These are phyloP conservation scores for Calonectria hongkongensis DNA, from an alignment of 2,329 filamentous ascomycete genomes.

Conservation along the genomic window DNA sequence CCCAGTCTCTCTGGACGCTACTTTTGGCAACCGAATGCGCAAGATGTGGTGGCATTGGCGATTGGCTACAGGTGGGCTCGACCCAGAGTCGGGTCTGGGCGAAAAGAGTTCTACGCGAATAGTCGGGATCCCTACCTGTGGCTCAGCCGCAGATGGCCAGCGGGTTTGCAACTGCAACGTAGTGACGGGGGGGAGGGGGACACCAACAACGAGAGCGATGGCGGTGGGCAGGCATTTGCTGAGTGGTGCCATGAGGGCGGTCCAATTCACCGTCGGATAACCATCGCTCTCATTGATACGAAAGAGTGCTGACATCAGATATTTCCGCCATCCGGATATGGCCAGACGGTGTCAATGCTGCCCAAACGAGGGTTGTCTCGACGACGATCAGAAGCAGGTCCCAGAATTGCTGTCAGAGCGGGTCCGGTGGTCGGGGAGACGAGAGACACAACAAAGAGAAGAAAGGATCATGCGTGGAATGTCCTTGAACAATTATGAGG, in stretches of 20 bases:
- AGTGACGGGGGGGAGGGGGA: conserved; percentile 25
- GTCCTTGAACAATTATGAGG: conserved; percentile 4
- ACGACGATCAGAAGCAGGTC: conserved; percentile 34
- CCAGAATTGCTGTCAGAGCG: conserved; percentile 18
- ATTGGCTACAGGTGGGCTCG: conserved; percentile 37
- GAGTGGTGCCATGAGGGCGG: conserved; percentile 31
- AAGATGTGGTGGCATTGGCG: conserved; percentile 36
- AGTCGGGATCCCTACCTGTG: conserved; percentile 12
- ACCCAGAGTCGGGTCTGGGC: conserved; percentile 26
- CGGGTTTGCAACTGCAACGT: conserved; percentile 26
- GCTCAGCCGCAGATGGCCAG: conserved; percentile 36
- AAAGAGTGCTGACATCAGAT: conserved; percentile 47
- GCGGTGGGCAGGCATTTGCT: neutral
- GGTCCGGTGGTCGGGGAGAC: conserved; percentile 4
- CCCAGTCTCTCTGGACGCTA: conserved; percentile 40
- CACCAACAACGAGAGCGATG: conserved; percentile 10
- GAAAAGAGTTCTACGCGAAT: conserved; percentile 26
- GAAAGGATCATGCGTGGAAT: conserved; percentile 21
- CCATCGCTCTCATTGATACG: conserved; percentile 41
- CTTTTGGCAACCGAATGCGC: conserved; percentile 43
- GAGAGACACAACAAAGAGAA: conserved; percentile 13
- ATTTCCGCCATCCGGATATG: conserved; percentile 16
- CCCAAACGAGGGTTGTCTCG: conserved; percentile 36
- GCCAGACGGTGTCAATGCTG: conserved; percentile 35
- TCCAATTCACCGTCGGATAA: conserved; percentile 30